Conservation (phyloP, 495 filamentous ascomycete genomes). For the Lasiosphaeriaceae sp. region DNA sequence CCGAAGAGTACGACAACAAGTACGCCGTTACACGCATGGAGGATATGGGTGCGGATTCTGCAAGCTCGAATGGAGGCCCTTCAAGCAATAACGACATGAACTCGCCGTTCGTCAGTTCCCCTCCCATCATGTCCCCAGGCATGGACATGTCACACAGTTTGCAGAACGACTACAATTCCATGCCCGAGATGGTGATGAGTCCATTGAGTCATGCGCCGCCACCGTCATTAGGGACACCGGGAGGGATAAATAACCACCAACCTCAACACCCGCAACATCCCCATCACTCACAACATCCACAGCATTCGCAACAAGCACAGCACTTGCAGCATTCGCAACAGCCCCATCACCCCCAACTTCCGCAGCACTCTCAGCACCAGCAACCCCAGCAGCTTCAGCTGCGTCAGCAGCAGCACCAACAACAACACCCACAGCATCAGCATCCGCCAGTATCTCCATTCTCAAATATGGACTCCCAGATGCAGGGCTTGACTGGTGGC, state of each 20-base stretch:
- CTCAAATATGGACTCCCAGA: slow-evolving; percentile 28
- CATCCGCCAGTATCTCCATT: slow-evolving; percentile 27
- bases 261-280: slow-evolving; percentile 23
- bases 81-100: slow-evolving; percentile 37
- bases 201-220: slow-evolving; percentile 38
- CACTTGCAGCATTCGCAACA: slow-evolving; percentile 8
- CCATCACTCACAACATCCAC: slow-evolving; percentile 15
- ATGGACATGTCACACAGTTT: slow-evolving; percentile 33
- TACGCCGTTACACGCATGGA: slow-evolving; percentile 37
- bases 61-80: slow-evolving; percentile 31
- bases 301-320: background rate
- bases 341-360: slow-evolving; percentile 14
- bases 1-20: slow-evolving; percentile 34
- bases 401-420: slow-evolving; percentile 3
- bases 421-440: background rate
- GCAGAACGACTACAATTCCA: slow-evolving; percentile 34
- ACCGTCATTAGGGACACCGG: slow-evolving; percentile 25
- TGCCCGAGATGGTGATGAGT: slow-evolving; percentile 46
- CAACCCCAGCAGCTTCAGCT: too few species aligned
- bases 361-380: slow-evolving; percentile 17
- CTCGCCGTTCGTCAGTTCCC: slow-evolving; percentile 43
- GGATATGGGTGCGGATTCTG: slow-evolving; percentile 36
- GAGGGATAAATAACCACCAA: slow-evolving; percentile 33
- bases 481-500: slow-evolving; percentile 31
- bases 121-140: slow-evolving; percentile 42